Evolutionary conservation across 495 filamentous ascomycete genomes (phyloP), one percentile per base, ranked within the genome.

Genomic region (Entonaema liquescens): DNA sequence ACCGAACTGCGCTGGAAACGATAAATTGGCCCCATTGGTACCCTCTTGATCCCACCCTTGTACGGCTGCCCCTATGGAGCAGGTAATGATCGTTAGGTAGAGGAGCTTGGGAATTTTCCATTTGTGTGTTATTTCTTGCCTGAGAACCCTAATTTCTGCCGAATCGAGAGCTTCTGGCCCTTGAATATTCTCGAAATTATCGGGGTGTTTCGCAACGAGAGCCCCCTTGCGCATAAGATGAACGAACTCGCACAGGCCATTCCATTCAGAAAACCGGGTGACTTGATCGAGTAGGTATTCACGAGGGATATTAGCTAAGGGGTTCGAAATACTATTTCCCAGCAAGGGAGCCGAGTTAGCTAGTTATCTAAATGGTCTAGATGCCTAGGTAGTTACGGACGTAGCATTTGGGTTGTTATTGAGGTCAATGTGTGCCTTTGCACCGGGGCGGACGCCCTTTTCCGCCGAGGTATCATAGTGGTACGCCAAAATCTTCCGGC

Each of bases 21-120:
- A 83, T 42, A 92, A 74, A 60, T 91, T 91, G 31, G 90, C 90
- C 50, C 89, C 90, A 66, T 92, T 92, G 55, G 86, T 88, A n/a
- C 89, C 89, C n/a, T 89, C 90, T 68, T 91, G 89, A 74, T 91
- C 89, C 89, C 89, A 91, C 29, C 87, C 87, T 79, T 92, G 90
- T 3, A 91, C 87, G 7, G 89, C 89, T 53, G 91, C 91, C 28
- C 87, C 91, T 54, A 93, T 86, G 25, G 90, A 92, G 72, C 88
- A 90, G 17, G 92, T 82, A 40, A 87, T 81, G 71, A 93, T 89
- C 28, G 90, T 91, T 42, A 90, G 84, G 76, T 92, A 93, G 13
- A 93, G 85, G 25, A 84, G 79, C 59, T 59, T 72, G 5, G 91
- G 90, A 65, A 90, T 88, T 40, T 84, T 81, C 88, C 89, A 93